phyloP scores from a whole-genome alignment of 306 rosid species.

The Acacia acuminata region DNA sequence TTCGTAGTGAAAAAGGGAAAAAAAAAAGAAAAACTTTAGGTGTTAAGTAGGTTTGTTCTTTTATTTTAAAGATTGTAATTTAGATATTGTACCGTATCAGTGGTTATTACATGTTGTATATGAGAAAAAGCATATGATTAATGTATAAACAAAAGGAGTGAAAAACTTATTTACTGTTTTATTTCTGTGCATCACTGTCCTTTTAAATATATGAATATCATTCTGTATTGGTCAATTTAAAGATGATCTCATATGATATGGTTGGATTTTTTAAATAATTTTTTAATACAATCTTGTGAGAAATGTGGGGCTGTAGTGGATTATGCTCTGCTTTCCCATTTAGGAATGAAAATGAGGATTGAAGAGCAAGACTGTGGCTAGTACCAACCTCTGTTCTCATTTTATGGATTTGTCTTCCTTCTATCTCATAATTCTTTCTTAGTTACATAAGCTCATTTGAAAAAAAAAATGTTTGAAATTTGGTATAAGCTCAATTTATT shows the following conservation, averaged over 20 bases:
- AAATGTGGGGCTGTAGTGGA: slow-evolving; percentile 8
- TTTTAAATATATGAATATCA: not conserved
- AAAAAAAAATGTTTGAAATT: slow-evolving; percentile 34
- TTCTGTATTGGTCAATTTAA: not conserved
- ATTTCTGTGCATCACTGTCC: not conserved
- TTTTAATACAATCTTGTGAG: slow-evolving; percentile 1
- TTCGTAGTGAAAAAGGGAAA: not conserved
- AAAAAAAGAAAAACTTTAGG: not conserved
- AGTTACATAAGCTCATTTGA: slow-evolving; percentile 26
- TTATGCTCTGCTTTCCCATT: not conserved
- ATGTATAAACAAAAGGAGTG: not conserved
- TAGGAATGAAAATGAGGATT: slow-evolving; percentile 19
- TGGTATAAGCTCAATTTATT: slow-evolving; percentile 31
- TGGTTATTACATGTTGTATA: not conserved
- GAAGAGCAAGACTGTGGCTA: not conserved
- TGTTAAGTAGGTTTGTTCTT: not conserved
- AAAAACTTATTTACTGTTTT: not conserved
- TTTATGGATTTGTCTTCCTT: slow-evolving; percentile 9
- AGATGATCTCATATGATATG: not conserved
- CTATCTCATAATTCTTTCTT: not conserved
- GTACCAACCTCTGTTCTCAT: not conserved
- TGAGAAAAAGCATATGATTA: not conserved
- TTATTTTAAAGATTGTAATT: not conserved
- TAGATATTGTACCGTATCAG: not conserved
- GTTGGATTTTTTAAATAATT: not conserved